Base-by-base conservation (phyloP, 2,329 filamentous ascomycete genomes). In the Neofusicoccum ribis region DNA sequence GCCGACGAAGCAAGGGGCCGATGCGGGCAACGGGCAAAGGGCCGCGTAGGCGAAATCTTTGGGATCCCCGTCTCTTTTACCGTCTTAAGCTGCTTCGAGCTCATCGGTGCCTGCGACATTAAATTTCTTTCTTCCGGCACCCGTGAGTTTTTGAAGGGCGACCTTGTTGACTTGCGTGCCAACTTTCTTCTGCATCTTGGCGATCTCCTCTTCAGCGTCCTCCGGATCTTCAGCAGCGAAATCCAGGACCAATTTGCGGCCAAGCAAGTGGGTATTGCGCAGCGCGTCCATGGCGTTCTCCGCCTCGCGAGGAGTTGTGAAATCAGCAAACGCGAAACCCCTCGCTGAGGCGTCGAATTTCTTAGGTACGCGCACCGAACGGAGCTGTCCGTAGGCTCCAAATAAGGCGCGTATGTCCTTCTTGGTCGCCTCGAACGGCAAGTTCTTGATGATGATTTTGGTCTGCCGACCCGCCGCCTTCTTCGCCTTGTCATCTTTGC, bases 401-500 rank as follows among this genome's bases (percentile, higher is more conserved):
- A 98, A 93, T 47, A 98, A 84, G 63, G 90, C 84, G 68, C 92
- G 88, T 66, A 99, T 85, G 76, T 99, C 95, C 78, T 96, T 95
- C 83, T 97, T 97, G 63, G 89, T 90, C 56, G 91, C 90, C 81
- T 98, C 92, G 82, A 99, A 99, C 20, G 95, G 94, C 78, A 99
- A 82, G 82, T 99, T 99, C 84, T 98, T 99, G 82, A 99, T 90
- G 79, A 98, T 89, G 74, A 99, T 90, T 85, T 98, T 98, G 54
- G 93, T 97, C 70, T 88, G 86, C 74, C 89, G 87, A 15, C 86
- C 86, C 27, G 91, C 88, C 59, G 86, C 81, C 78, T 94, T 96
- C 84, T 93, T 96, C 59, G 90, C 88, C 69, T 86, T 88, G 74
- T 98, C 93, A 70, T 94, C 90, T 70, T 89, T 90, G 69, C 90